Conservation (phyloP, 2,329 filamentous ascomycete genomes). For the Hypocrella siamensis region DNA sequence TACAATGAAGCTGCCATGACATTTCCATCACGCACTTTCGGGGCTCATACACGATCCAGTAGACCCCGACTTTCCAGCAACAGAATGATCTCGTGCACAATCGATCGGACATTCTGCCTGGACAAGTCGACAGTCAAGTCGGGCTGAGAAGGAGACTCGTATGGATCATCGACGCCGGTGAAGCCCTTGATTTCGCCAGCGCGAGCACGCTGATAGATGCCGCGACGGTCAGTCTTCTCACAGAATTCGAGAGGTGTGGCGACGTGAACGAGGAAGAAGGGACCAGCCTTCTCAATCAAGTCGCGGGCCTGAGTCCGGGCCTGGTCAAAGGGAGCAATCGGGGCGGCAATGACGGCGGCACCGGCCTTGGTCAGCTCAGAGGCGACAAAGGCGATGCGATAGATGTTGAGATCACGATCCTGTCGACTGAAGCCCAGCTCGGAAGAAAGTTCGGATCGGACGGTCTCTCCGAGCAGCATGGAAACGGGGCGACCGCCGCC, state of each 20-base stretch:
- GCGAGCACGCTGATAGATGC: slow-evolving; percentile 73
- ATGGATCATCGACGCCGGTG: slow-evolving; percentile 95
- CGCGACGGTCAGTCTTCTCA: slow-evolving; percentile 89
- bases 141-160: slow-evolving; percentile 69
- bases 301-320: slow-evolving; percentile 66
- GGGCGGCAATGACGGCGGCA: slow-evolving; percentile 87
- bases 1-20: too few relatives aligned
- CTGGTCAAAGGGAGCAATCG: slow-evolving; percentile 82
- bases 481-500: slow-evolving; percentile 91
- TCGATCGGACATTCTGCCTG: slow-evolving; percentile 78
- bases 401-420: slow-evolving; percentile 90
- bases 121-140: slow-evolving; percentile 73
- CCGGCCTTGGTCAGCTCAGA: slow-evolving; percentile 87
- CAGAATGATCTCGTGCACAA: slow-evolving; percentile 93
- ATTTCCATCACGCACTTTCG: not conserved
- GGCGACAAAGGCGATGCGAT: slow-evolving; percentile 90
- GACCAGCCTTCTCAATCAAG: slow-evolving; percentile 72
- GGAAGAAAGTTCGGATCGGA: slow-evolving; percentile 80
- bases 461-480: slow-evolving; percentile 87
- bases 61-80: slow-evolving; percentile 80
- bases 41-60: slow-evolving; percentile 51
- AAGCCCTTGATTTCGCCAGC: slow-evolving; percentile 92
- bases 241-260: slow-evolving; percentile 82
- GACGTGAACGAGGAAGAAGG: slow-evolving; percentile 92
- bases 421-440: slow-evolving; percentile 90